Conservation (phyloP, 805 yeast species). For the Deakozyma indianensis region DNA sequence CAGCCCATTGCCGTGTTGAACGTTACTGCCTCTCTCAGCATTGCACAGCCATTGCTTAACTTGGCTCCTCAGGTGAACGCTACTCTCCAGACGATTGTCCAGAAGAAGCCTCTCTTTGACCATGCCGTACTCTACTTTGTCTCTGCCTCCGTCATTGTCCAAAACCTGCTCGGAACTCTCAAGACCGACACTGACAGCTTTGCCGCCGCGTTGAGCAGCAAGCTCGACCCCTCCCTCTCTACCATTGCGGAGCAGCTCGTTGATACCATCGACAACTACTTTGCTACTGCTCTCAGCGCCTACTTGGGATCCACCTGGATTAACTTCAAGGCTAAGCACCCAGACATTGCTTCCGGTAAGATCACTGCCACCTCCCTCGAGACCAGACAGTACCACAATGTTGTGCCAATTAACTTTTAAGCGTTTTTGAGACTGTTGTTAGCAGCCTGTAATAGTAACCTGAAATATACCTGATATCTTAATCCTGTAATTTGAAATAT, state of each 20-base stretch:
- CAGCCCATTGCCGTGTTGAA: background rate
- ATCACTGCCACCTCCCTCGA: background rate
- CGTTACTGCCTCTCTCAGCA: background rate
- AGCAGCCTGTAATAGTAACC: no score
- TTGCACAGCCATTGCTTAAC: background rate
- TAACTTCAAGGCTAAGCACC: background rate
- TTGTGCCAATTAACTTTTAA: background rate
- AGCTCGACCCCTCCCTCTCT: background rate
- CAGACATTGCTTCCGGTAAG: background rate
- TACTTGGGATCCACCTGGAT: background rate
- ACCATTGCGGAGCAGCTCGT: background rate
- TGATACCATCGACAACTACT: background rate
- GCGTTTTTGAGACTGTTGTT: no score
- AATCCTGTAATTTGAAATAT: no score
- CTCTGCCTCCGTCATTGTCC: conserved; percentile 2
- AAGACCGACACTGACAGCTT: background rate
- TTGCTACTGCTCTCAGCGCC: background rate
- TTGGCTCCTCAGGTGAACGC: background rate
- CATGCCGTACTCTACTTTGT: conserved; percentile 3
- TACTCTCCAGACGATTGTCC: background rate
- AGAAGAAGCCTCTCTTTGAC: conserved; percentile 3
- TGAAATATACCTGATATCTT: no score
- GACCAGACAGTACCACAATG: background rate
- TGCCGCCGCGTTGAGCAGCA: background rate
- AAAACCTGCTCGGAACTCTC: background rate